phyloP scores from a whole-genome alignment of 2,329 filamentous ascomycete genomes.

The Aureobasidium namibiae region DNA sequence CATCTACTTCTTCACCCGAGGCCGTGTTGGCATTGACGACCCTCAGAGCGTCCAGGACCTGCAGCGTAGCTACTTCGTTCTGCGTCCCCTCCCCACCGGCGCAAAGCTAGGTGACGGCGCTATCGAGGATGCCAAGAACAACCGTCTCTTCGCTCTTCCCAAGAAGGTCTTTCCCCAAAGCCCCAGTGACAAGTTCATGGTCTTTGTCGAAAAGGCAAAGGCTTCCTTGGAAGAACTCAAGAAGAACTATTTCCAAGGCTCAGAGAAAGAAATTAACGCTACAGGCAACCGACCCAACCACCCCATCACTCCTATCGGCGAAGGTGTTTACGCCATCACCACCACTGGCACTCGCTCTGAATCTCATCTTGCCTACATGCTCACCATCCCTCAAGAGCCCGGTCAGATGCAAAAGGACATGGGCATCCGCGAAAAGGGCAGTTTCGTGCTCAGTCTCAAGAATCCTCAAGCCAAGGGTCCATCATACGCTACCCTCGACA shows the following conservation, averaged over 20 bases:
- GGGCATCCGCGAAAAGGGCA: constrained; percentile 62
- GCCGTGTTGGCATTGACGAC: constrained; percentile 64
- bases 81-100: constrained; percentile 63
- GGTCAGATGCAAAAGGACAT: constrained; percentile 68
- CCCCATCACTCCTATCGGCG: constrained; percentile 66
- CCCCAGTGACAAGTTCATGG: constrained; percentile 63
- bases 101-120: constrained; percentile 56
- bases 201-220: constrained; percentile 71
- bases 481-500: constrained; percentile 52
- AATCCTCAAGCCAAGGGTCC: constrained; percentile 67
- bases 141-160: constrained; percentile 66
- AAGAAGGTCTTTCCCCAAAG: constrained; percentile 75
- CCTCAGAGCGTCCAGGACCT: constrained; percentile 64
- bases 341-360: constrained; percentile 49
- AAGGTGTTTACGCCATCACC: constrained; percentile 78
- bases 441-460: constrained; percentile 71
- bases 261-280: constrained; percentile 70
- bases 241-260: constrained; percentile 58
- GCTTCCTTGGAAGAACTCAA: constrained; percentile 61
- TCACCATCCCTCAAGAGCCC: constrained; percentile 63
- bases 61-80: constrained; percentile 68
- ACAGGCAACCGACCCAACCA: constrained; percentile 59
- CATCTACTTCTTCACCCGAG: constrained; percentile 84
- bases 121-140: constrained; percentile 51
- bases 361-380: constrained; percentile 70